Percentiles rank a stretch among this genome's conserved stretches.
phyloP scores from a whole-genome alignment of 1,284 basidiomycete genomes.

The Pseudozyma tsukubaensis region DNA sequence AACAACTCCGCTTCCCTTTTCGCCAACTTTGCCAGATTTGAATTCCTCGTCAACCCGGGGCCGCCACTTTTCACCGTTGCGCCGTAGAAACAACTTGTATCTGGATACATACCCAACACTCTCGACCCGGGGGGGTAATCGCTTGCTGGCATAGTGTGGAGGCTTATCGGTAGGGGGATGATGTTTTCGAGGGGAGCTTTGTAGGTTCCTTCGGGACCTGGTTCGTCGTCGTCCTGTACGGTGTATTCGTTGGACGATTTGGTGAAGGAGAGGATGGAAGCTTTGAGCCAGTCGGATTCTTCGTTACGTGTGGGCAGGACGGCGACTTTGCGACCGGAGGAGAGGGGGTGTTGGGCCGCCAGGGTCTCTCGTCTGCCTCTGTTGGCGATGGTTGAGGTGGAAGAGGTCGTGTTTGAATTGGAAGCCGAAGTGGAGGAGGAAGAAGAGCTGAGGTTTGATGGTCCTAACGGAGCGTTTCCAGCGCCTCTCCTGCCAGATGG shows the following conservation, averaged over 20 bases:
- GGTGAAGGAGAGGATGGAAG: constrained; percentile 36
- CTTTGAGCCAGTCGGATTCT: constrained; percentile 52
- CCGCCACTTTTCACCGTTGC: constrained; percentile 66
- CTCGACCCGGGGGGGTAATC: constrained; percentile 59
- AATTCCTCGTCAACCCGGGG: constrained; percentile 46
- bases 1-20: constrained; percentile 61
- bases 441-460: constrained; percentile 25
- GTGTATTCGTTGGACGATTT: constrained; percentile 48
- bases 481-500: constrained; percentile 24
- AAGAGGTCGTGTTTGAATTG: neutral
- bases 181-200: constrained; percentile 54
- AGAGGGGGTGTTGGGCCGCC: constrained; percentile 42
- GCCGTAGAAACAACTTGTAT: constrained; percentile 68
- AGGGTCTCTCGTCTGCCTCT: constrained; percentile 33
- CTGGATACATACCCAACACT: constrained; percentile 67
- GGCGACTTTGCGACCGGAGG: constrained; percentile 38
- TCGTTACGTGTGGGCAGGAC: constrained; percentile 43
- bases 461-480: constrained; percentile 8
- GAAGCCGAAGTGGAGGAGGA: constrained; percentile 16
- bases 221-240: constrained; percentile 49
- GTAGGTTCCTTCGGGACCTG: constrained; percentile 48
- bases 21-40: constrained; percentile 32
- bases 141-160: constrained; percentile 58
- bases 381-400: neutral
- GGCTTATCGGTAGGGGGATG: constrained; percentile 61